A percentile compares a stretch with the other conserved stretches of the same genome.
Evolutionary conservation across 75 land plant genomes (phyloP).

Genomic region (Picea glauca): DNA sequence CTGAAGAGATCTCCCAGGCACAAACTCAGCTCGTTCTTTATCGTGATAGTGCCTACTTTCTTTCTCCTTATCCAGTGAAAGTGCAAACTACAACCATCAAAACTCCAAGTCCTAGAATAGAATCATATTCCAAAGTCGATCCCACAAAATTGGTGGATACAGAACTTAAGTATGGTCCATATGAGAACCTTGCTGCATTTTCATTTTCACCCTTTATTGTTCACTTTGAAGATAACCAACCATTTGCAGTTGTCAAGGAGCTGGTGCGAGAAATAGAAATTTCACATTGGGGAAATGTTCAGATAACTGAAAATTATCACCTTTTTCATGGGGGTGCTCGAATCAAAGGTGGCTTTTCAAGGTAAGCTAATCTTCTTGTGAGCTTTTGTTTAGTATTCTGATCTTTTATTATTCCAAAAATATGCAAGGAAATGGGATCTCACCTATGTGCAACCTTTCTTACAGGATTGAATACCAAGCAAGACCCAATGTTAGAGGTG

Average conservation of each 20-base stretch:
- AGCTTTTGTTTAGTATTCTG: not conserved
- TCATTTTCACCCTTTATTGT: conserved; percentile 53
- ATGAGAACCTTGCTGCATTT: conserved; percentile 65
- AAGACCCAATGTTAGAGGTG: conserved; percentile 54
- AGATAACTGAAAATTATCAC: conserved; percentile 81
- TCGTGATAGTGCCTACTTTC: conserved; percentile 67
- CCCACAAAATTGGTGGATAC: conserved; percentile 63
- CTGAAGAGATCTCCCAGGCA: conserved; percentile 83
- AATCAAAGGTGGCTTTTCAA: conserved; percentile 89
- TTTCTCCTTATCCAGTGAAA: conserved; percentile 83
- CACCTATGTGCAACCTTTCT: conserved; percentile 11
- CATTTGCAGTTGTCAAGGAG: conserved; percentile 81
- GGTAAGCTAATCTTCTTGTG: conserved; percentile 34
- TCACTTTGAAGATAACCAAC: conserved; percentile 82
- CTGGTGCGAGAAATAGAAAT: conserved; percentile 89
- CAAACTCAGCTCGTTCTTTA: conserved; percentile 79
- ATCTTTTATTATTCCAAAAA: not conserved
- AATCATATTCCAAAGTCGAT: conserved; percentile 78
- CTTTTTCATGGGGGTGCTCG: conserved; percentile 83
- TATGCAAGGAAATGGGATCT: not conserved
- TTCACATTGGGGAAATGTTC: conserved; percentile 98
- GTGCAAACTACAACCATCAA: conserved; percentile 58
- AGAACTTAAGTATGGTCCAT: conserved; percentile 90
- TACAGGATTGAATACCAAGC: conserved; percentile 89
- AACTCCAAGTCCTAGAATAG: conserved; percentile 73